Conservation (phyloP, 768 basidiomycete species). For the Russula abietina region DNA sequence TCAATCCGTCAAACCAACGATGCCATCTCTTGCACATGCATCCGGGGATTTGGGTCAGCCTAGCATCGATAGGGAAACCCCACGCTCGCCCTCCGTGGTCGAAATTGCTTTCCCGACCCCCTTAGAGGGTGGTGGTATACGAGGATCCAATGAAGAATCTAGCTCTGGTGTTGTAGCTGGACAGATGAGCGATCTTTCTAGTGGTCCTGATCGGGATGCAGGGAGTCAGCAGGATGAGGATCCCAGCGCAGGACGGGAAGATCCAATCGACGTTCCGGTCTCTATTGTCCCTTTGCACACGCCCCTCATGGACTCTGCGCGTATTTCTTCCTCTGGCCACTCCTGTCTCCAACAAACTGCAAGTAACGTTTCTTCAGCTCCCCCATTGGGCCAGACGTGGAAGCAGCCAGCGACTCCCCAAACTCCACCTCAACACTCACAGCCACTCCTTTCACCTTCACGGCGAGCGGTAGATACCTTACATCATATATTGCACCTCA, state of each 20-base stretch:
- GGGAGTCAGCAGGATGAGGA: neutral
- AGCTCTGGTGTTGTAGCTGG: neutral
- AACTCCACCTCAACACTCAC: neutral
- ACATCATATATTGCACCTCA: slow-evolving; percentile 9
- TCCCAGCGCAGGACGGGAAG: neutral
- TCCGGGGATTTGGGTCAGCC: neutral
- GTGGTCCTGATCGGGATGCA: neutral
- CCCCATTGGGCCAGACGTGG: neutral
- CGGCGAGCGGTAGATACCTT: slow-evolving; percentile 6
- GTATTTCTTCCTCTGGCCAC: neutral
- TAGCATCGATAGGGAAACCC: neutral
- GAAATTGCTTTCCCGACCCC: neutral
- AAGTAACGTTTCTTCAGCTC: neutral
- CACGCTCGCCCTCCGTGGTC: neutral
- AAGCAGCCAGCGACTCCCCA: neutral
- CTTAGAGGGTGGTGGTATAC: neutral
- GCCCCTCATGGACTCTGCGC: neutral
- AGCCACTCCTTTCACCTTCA: neutral
- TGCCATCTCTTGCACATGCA: neutral
- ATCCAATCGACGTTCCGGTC: neutral
- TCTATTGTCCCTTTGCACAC: neutral
- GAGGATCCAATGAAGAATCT: neutral
- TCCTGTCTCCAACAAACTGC: neutral
- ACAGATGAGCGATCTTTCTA: neutral
- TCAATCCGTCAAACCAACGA: neutral